These are phyloP conservation scores for Zygosaccharomyces pseudorouxii DNA, from an alignment of 805 yeast species.

Conservation along the genomic window DNA sequence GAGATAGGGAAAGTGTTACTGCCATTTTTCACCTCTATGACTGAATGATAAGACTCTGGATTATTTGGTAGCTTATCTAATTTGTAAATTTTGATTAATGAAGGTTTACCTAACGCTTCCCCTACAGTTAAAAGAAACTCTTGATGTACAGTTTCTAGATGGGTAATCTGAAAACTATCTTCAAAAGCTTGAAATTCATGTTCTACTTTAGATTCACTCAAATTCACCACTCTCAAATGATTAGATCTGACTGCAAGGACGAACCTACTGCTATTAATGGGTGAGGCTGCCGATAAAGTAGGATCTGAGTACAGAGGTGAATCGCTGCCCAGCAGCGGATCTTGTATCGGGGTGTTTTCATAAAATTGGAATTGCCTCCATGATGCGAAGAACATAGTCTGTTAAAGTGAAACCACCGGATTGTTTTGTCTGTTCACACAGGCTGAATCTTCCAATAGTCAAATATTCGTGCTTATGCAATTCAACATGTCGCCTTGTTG, in stretches of 20 bases:
- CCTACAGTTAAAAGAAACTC: slow-evolving; percentile 65
- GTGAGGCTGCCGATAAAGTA: slow-evolving; percentile 56
- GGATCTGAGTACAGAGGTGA: slow-evolving; percentile 77
- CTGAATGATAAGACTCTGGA: slow-evolving; percentile 48
- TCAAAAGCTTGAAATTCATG: slow-evolving; percentile 61
- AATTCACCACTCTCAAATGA: slow-evolving; percentile 51
- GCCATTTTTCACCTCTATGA: slow-evolving; percentile 62
- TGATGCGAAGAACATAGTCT: slow-evolving; percentile 25
- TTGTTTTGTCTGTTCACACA: not conserved
- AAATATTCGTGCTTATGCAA: not conserved
- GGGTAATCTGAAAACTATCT: slow-evolving; percentile 57
- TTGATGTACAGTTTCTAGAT: slow-evolving; percentile 45
- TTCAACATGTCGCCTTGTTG: not conserved
- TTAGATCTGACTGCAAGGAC: slow-evolving; percentile 55
- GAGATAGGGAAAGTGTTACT: slow-evolving; percentile 69
- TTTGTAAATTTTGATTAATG: slow-evolving; percentile 69
- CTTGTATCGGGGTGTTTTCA: slow-evolving; percentile 76
- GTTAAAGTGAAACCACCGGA: not conserved
- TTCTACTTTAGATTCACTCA: slow-evolving; percentile 41
- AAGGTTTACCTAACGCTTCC: slow-evolving; percentile 67
- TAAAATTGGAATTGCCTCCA: slow-evolving; percentile 88
- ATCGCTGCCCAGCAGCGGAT: slow-evolving; percentile 63
- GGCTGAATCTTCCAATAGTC: not conserved
- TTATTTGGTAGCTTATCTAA: slow-evolving; percentile 44
- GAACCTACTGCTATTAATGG: slow-evolving; percentile 48